Evolutionary conservation across 345 rosid genomes (phyloP), one percentile per base, ranked within the genome.

Genomic region (Melaleuca quinquenervia): DNA sequence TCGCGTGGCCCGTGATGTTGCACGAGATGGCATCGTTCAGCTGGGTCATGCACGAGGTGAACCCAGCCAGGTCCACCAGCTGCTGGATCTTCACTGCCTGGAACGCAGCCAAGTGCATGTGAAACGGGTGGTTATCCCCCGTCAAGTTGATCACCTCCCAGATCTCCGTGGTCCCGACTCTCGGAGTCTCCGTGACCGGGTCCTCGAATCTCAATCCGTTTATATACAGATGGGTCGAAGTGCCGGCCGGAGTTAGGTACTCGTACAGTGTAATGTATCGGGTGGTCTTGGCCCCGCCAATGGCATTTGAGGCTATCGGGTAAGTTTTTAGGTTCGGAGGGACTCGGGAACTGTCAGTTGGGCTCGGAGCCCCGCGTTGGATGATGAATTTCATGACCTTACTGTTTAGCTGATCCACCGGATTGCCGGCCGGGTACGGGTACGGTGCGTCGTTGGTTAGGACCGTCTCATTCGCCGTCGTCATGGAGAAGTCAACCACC

Each of bases 101-200:
- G 32, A 96, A 41, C 41, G 41, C 41, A 41, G 94, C 99, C 56
- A 95, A 54, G 87, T 95, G 99, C 32, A 96, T 93, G 82, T 96
- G 99, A 78, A 96, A 29, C 41, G 99, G 99, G 84, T 94, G 99
- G 87, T 94, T 91, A 60, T 96, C 98, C 15, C 87, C 92, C 83
- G 98, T 96, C 49, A 95, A 86, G 88, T 96, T 95, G 41, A 96
- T 94, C 87, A 96, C 94, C 82, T 95, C 91, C 98, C 99, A 96
- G 7, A 95, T 87, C 87, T 96, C 99, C 12, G 85, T 92, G 45
- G 96, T 91, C 87, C 96, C 96, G 1, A 87, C 93, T 85, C 87
- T 91, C 0, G 98, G 96, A 0, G 88, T 91, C 87, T 96, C 99
- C 0, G 93, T 94, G 6, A 75, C 94, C 0, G 94, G 94, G 5